These are phyloP conservation scores for Rutstroemia sp. DNA, from an alignment of 2,329 filamentous ascomycete species.

Conservation along the genomic window DNA sequence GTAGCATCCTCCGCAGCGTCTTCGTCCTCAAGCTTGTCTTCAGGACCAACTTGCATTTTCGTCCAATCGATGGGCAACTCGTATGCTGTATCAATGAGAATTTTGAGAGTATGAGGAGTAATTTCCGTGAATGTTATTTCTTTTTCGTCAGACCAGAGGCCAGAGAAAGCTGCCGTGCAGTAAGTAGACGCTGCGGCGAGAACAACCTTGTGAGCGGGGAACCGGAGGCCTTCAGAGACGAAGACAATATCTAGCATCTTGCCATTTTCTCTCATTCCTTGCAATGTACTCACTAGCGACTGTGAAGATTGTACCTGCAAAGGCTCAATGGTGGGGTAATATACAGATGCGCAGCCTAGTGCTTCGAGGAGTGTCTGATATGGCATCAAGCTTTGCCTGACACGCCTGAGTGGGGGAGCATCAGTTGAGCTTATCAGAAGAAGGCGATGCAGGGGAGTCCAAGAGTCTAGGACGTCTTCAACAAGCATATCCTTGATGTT, in stretches of 20 bases:
- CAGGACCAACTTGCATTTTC: slow-evolving; percentile 6
- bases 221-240: not conserved
- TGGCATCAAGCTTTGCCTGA: slow-evolving; percentile 15
- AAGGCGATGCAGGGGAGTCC: slow-evolving; percentile 16
- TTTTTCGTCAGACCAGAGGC: not conserved
- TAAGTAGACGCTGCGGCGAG: not conserved
- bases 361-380: slow-evolving; percentile 19
- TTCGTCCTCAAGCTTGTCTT: not conserved
- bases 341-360: slow-evolving; percentile 20
- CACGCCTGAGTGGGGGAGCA: slow-evolving; percentile 17
- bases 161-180: not conserved
- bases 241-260: slow-evolving; percentile 3
- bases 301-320: not conserved
- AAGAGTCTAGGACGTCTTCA: slow-evolving; percentile 15
- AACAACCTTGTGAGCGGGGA: not conserved
- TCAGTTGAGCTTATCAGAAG: slow-evolving; percentile 22
- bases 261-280: not conserved
- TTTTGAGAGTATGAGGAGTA: not conserved
- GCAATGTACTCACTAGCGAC: slow-evolving; percentile 7
- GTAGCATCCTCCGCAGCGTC: slow-evolving; percentile 11
- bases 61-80: slow-evolving; percentile 1
- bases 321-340: slow-evolving; percentile 15
- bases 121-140: not conserved
- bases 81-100: not conserved
- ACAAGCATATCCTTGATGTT: slow-evolving; percentile 1